Percentiles rank a stretch among this genome's conserved stretches.
Conservation (phyloP, 306 rosid species). For the Neltuma alba region DNA sequence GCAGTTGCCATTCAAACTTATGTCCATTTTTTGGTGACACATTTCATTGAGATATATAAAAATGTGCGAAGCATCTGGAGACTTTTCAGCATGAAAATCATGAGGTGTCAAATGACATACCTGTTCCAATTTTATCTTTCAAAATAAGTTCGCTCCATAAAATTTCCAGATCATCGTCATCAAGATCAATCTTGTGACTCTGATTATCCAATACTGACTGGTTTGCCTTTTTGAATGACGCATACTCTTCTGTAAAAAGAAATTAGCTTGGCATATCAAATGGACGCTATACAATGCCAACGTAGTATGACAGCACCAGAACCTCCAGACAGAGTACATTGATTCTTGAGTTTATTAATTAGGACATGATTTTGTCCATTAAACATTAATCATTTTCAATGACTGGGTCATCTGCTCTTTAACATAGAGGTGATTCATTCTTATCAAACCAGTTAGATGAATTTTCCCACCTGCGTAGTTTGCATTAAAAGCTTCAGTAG, state of each 20-base stretch:
- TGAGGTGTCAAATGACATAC: conserved; percentile 42
- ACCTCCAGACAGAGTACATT: conserved; percentile 16
- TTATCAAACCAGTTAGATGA: conserved; percentile 34
- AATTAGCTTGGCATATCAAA: conserved; percentile 37
- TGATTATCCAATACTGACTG: conserved; percentile 38
- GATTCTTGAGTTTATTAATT: conserved; percentile 26
- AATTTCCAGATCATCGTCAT: conserved; percentile 71
- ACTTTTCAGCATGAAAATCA: conserved; percentile 10
- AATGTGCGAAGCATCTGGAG: conserved; percentile 17
- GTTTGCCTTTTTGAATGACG: conserved; percentile 38
- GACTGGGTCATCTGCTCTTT: conserved; percentile 20
- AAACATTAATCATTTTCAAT: neutral
- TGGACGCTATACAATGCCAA: conserved; percentile 14
- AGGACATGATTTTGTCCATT: neutral
- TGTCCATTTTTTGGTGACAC: conserved; percentile 27
- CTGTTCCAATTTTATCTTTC: conserved; percentile 89
- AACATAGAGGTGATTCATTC: conserved; percentile 32
- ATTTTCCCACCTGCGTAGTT: conserved; percentile 35
- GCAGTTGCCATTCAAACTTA: conserved; percentile 25
- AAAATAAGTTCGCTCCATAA: conserved; percentile 77
- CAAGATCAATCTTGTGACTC: conserved; percentile 53
- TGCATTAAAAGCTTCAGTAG: conserved; percentile 36
- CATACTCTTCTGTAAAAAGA: conserved; percentile 37
- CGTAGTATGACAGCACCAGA: conserved; percentile 5
- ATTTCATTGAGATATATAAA: conserved; percentile 14